These are phyloP conservation scores for Besnoitia besnoiti DNA, from an alignment of 169 alveolate species.

Conservation along the genomic window DNA sequence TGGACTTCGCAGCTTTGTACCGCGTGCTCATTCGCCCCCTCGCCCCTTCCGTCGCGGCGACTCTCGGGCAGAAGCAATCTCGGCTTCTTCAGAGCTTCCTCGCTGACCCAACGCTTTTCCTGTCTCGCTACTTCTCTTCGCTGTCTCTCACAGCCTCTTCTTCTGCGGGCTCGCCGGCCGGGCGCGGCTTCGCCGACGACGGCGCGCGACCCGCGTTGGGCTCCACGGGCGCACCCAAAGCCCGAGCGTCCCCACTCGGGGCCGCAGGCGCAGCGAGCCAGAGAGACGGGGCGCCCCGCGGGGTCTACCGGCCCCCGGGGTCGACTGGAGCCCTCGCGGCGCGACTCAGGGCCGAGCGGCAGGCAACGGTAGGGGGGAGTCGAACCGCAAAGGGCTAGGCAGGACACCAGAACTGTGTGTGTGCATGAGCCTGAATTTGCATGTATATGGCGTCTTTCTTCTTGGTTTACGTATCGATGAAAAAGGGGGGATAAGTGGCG, in stretches of 20 bases:
- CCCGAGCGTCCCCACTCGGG: not conserved
- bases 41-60: not conserved
- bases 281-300: not conserved
- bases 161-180: not conserved
- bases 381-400: not conserved
- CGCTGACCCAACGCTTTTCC: conserved; percentile 11
- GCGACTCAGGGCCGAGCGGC: conserved; percentile 2
- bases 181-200: not conserved
- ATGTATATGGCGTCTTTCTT: not conserved
- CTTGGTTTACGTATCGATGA: not conserved
- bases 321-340: conserved; percentile 30
- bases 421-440: not conserved
- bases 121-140: not conserved
- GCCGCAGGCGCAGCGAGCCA: not conserved
- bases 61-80: not conserved
- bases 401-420: not conserved
- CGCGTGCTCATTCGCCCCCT: not conserved
- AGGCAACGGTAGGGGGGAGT: not conserved
- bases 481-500: not conserved
- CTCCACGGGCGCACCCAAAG: not conserved
- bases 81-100: not conserved
- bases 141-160: not conserved
- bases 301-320: conserved; percentile 22
- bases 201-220: not conserved
- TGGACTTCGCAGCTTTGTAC: not conserved